Evolutionary conservation across 768 basidiomycete genomes (phyloP).

Genomic region (Guyanaporus albipodus): DNA sequence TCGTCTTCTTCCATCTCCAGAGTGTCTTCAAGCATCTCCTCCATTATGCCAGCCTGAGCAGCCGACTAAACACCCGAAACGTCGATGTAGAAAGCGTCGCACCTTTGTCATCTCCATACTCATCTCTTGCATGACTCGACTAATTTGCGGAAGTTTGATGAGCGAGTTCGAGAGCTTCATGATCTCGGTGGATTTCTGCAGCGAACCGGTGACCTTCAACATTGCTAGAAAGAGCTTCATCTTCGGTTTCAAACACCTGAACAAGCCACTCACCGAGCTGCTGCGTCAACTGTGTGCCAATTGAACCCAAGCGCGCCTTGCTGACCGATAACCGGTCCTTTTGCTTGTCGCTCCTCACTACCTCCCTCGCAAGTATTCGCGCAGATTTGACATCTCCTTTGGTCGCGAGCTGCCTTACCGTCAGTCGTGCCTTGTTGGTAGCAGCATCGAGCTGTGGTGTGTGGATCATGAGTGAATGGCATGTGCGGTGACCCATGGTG

Average conservation of each 20-base stretch:
- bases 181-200: conserved; percentile 97
- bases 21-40: conserved; percentile 96
- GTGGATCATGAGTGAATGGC: conserved; percentile 13
- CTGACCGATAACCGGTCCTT: conserved; percentile 87
- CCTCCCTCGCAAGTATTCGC: conserved; percentile 85
- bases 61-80: conserved; percentile 3
- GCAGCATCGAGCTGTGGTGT: conserved; percentile 68
- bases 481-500: conserved; percentile 11
- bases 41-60: conserved; percentile 90
- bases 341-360: conserved; percentile 94
- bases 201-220: conserved; percentile 94
- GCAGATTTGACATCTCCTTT: conserved; percentile 94
- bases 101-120: conserved; percentile 99
- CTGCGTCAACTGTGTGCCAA: conserved; percentile 83
- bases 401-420: conserved; percentile 83
- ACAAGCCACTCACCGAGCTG: conserved; percentile 71
- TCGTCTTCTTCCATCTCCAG: conserved; percentile 92
- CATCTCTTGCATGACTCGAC: conserved; percentile 94
- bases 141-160: conserved; percentile 88
- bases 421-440: conserved; percentile 69
- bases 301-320: conserved; percentile 90
- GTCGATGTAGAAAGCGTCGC: conserved; percentile 12
- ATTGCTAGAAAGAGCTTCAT: conserved; percentile 55
- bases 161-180: conserved; percentile 97
- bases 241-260: background rate